These are phyloP conservation scores for Colletotrichum tabaci DNA, from an alignment of 2,329 filamentous ascomycete species.

Conservation along the genomic window DNA sequence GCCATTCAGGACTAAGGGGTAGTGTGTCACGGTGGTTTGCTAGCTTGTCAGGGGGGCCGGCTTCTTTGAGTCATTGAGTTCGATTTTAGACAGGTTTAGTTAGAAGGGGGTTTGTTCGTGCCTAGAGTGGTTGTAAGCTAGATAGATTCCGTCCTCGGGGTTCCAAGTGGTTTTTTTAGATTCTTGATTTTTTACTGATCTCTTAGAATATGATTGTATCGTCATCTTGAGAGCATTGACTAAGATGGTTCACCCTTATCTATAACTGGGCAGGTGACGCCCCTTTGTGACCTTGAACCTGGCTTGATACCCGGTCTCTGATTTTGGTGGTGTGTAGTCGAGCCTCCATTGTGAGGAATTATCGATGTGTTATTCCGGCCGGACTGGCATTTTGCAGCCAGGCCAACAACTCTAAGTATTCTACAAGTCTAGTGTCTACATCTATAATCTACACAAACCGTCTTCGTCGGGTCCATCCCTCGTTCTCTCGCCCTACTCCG, in stretches of 20 bases:
- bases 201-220: no score
- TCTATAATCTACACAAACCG: constrained; percentile 25
- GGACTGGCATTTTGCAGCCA: neutral
- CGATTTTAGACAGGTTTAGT: neutral
- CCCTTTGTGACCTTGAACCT: no score
- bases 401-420: neutral
- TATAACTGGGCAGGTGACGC: no score
- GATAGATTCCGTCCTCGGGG: no score
- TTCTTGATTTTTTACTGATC: no score
- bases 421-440: constrained; percentile 31
- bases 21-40: no score
- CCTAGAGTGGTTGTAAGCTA: no score
- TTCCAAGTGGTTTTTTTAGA: neutral
- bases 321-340: no score
- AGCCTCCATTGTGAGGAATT: no score
- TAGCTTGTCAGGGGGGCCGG: neutral
- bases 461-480: no score
- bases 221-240: neutral
- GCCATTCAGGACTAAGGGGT: neutral
- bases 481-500: no score
- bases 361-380: neutral
- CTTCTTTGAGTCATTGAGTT: neutral
- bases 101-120: neutral
- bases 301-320: no score
- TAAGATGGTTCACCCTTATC: accelerated